These are phyloP conservation scores for Rhizoclosmatium sp. DNA, from an alignment of 192 early-diverging fungal species.

Conservation along the genomic window DNA sequence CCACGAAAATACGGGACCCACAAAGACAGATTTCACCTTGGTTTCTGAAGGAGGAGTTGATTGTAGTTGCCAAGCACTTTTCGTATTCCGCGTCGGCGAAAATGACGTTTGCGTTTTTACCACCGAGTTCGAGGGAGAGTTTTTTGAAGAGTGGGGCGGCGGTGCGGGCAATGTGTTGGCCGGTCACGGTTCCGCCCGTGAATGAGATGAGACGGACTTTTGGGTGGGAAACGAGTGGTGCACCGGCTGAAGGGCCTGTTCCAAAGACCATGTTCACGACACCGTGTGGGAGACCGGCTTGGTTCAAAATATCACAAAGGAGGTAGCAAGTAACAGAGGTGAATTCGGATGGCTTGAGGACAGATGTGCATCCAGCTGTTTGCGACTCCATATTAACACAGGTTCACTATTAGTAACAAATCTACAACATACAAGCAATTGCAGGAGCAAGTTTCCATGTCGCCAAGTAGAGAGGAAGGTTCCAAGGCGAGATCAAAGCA, in stretches of 20 bases:
- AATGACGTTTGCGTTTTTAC: conserved; percentile 76
- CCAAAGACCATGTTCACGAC: conserved; percentile 91
- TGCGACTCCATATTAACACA: neutral
- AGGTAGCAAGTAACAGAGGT: conserved; percentile 51
- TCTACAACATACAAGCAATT: conserved; percentile 54
- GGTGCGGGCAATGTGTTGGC: conserved; percentile 64
- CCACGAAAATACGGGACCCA: conserved; percentile 78
- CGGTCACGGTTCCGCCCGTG: conserved; percentile 77
- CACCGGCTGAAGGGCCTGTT: conserved; percentile 69
- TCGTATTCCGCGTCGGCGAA: conserved; percentile 42
- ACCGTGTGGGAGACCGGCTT: conserved; percentile 76
- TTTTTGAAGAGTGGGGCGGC: conserved; percentile 78
- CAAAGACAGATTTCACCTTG: conserved; percentile 86
- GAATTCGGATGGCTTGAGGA: conserved; percentile 81
- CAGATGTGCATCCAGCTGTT: conserved; percentile 73
- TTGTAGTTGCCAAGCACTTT: conserved; percentile 65
- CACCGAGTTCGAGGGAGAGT: conserved; percentile 82
- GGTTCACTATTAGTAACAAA: too few relatives aligned
- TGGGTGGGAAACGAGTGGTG: conserved; percentile 72
- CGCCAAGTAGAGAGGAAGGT: conserved; percentile 71
- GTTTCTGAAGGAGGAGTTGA: conserved; percentile 72
- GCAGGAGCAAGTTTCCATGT: conserved; percentile 85
- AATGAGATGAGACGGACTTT: conserved; percentile 76
- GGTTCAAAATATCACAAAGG: conserved; percentile 67
- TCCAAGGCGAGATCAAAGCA: conserved; percentile 77